Percentiles rank a stretch among this genome's conserved stretches.
Evolutionary conservation across 2,329 filamentous ascomycete species (phyloP).

Genomic region (Xylariaceae sp.): DNA sequence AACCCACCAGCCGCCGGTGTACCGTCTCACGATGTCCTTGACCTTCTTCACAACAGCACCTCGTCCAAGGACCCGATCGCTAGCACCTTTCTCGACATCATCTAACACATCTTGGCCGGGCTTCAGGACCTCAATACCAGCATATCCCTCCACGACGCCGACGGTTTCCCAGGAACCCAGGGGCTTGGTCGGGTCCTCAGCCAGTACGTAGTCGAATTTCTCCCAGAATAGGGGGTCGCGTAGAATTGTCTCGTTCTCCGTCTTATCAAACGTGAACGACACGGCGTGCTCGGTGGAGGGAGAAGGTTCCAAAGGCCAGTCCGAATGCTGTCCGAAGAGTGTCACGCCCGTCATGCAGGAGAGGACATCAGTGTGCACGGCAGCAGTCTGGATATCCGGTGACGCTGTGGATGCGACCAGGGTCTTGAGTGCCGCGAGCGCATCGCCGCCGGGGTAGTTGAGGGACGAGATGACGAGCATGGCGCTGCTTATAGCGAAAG

Average conservation of each 20-base stretch:
- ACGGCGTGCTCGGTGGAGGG: conserved; percentile 26
- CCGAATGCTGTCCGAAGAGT: conserved; percentile 53
- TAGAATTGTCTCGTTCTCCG: conserved; percentile 47
- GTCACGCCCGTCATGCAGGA: conserved; percentile 68
- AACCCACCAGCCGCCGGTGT: conserved; percentile 59
- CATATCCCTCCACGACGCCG: conserved; percentile 53
- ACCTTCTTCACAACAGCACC: conserved; percentile 38
- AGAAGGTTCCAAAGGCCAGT: conserved; percentile 21
- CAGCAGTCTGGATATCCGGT: conserved; percentile 31
- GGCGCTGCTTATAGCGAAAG: conserved; percentile 55
- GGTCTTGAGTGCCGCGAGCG: conserved; percentile 52
- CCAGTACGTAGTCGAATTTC: conserved; percentile 58
- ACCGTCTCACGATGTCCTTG: conserved; percentile 38
- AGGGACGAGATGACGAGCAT: conserved; percentile 77
- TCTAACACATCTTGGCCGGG: conserved; percentile 36
- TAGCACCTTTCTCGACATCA: conserved; percentile 21
- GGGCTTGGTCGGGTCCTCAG: conserved; percentile 46
- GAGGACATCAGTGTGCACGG: conserved; percentile 60
- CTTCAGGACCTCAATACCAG: conserved; percentile 52
- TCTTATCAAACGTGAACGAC: conserved; percentile 53
- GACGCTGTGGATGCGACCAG: conserved; percentile 33
- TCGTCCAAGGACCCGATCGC: conserved; percentile 40
- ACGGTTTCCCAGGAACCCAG: conserved; percentile 52
- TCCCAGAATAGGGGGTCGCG: conserved; percentile 52
- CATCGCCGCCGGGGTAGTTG: conserved; percentile 90